Percentiles rank a stretch among this genome's conserved stretches.
Conservation (phyloP, 2,329 filamentous ascomycete species). For the Colletotrichum tropicale region DNA sequence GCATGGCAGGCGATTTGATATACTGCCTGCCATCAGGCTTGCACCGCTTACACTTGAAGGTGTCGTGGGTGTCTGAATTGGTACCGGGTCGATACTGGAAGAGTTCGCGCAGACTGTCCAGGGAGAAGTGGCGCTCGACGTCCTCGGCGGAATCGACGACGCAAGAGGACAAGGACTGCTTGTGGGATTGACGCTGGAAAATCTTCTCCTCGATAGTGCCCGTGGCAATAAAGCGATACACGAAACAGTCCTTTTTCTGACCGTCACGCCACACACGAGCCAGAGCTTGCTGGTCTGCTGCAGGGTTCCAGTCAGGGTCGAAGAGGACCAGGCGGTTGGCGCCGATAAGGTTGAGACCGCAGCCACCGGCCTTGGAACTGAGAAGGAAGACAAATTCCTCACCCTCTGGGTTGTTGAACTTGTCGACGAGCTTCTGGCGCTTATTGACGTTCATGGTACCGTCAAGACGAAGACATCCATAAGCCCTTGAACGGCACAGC, state of each 20-base stretch:
- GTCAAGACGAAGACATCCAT: slow-evolving; percentile 88
- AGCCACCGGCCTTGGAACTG: slow-evolving; percentile 95
- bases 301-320: slow-evolving; percentile 97
- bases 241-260: slow-evolving; percentile 99
- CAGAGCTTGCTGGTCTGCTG: slow-evolving; percentile 94
- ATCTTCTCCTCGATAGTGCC: slow-evolving; percentile 99
- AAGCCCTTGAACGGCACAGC: slow-evolving; percentile 82
- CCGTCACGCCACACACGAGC: slow-evolving; percentile 98
- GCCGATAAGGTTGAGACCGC: slow-evolving; percentile 93
- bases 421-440: slow-evolving; percentile 94
- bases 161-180: slow-evolving; percentile 93
- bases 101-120: slow-evolving; percentile 88
- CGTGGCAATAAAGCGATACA: slow-evolving; percentile 98
- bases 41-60: slow-evolving; percentile 97
- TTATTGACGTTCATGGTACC: slow-evolving; percentile 99
- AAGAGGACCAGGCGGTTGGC: slow-evolving; percentile 95
- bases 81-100: slow-evolving; percentile 92
- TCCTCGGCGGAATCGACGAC: slow-evolving; percentile 97
- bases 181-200: slow-evolving; percentile 97
- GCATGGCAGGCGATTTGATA: slow-evolving; percentile 90
- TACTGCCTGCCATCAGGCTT: slow-evolving; percentile 85
- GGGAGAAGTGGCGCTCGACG: slow-evolving; percentile 93
- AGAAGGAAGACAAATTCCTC: slow-evolving; percentile 94
- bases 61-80: slow-evolving; percentile 93
- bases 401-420: slow-evolving; percentile 93